phyloP scores from a whole-genome alignment of 148 eudicot species.

The Amaranthus palmeri region DNA sequence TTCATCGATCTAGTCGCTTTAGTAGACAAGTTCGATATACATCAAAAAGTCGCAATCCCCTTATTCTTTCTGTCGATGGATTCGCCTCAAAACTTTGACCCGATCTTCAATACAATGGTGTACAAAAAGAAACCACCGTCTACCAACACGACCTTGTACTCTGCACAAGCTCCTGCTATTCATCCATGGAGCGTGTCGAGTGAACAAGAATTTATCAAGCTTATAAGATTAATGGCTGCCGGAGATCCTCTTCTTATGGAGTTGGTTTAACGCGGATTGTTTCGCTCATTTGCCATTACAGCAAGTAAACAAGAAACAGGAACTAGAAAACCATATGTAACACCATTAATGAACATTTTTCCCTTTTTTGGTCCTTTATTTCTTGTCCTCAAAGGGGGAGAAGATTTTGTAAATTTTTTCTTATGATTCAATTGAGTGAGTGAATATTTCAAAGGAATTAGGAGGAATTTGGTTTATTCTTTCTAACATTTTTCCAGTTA shows the following conservation, averaged over 20 bases:
- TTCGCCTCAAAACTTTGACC: slow-evolving; percentile 64
- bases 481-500: slow-evolving; percentile 23
- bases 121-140: slow-evolving; percentile 57
- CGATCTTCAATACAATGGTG: slow-evolving; percentile 52
- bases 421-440: slow-evolving; percentile 25
- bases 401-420: slow-evolving; percentile 52
- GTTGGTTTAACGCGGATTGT: slow-evolving; percentile 49
- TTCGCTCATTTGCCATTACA: slow-evolving; percentile 21
- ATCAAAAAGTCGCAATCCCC: slow-evolving; percentile 89
- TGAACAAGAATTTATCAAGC: slow-evolving; percentile 91
- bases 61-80: slow-evolving; percentile 86
- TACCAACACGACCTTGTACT: slow-evolving; percentile 55
- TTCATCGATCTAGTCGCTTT: slow-evolving; percentile 62
- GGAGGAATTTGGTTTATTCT: slow-evolving; percentile 28
- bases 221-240: slow-evolving; percentile 85
- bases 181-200: slow-evolving; percentile 88
- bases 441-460: slow-evolving; percentile 19
- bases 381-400: slow-evolving; percentile 29
- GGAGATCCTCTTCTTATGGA: slow-evolving; percentile 96
- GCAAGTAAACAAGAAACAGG: slow-evolving; percentile 16
- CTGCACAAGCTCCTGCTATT: slow-evolving; percentile 76
- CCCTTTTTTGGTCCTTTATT: neutral
- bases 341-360: slow-evolving; percentile 17
- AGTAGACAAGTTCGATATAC: slow-evolving; percentile 67
- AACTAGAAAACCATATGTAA: slow-evolving; percentile 22